A percentile compares a stretch with the other conserved stretches of the same genome.
phyloP scores from a whole-genome alignment of 805 yeast genomes.

The Wickerhamiella qilinensis region DNA sequence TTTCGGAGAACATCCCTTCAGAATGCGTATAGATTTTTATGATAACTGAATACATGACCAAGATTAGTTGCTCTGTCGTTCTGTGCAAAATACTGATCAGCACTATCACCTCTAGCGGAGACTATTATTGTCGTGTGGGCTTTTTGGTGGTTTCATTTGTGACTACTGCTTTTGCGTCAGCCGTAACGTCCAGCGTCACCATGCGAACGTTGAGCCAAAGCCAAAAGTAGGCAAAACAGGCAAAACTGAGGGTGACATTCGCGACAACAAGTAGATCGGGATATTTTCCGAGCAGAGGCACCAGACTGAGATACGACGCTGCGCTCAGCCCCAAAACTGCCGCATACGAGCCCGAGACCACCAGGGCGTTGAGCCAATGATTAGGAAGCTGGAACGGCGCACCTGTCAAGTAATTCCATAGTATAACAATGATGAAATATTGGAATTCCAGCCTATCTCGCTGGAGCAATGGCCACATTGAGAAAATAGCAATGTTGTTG shows the following conservation, averaged over 20 bases:
- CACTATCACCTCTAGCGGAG: too few species aligned
- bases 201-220: conserved; percentile 39
- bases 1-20: conserved; percentile 18
- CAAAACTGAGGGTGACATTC: conserved; percentile 60
- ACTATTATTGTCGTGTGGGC: too few species aligned
- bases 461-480: conserved; percentile 73
- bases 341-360: conserved; percentile 37
- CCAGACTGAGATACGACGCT: conserved; percentile 39
- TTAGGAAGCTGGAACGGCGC: conserved; percentile 36
- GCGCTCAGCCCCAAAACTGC: conserved; percentile 36
- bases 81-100: too few species aligned
- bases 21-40: too few species aligned
- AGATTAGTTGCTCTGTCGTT: too few species aligned
- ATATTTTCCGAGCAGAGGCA: conserved; percentile 27
- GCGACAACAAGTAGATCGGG: conserved; percentile 81
- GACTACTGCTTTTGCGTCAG: background rate
- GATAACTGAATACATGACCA: too few species aligned
- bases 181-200: conserved; percentile 1
- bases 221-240: conserved; percentile 60
- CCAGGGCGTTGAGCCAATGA: conserved; percentile 31
- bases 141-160: conserved; percentile 34
- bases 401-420: conserved; percentile 71
- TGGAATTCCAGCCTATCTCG: conserved; percentile 64
- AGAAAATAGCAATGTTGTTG: conserved; percentile 66
- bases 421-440: conserved; percentile 39